These are phyloP conservation scores for Musa troglodytarum DNA, from an alignment of 176 grass and related monocot species.

Conservation along the genomic window DNA sequence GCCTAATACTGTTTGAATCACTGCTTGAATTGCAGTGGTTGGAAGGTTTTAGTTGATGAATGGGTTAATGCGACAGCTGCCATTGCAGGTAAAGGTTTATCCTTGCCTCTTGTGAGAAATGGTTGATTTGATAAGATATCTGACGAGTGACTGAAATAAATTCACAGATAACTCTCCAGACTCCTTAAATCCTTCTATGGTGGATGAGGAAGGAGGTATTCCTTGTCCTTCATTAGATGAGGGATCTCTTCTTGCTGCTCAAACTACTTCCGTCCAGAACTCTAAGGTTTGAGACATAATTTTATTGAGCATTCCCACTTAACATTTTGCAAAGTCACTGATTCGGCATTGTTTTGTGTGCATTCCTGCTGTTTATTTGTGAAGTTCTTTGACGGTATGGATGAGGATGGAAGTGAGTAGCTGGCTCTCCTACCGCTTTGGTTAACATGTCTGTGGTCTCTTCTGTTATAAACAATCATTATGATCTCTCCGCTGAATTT, in stretches of 20 bases:
- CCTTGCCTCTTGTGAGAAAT: too few relatives aligned
- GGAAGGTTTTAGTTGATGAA: constrained; percentile 88
- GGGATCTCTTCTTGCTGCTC: constrained; percentile 28
- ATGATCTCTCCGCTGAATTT: not conserved
- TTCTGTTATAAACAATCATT: not conserved
- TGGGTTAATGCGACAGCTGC: constrained; percentile 55
- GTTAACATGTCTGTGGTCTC: not conserved
- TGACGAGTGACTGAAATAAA: not conserved
- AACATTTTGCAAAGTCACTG: constrained; percentile 22
- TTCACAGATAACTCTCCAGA: constrained; percentile 48
- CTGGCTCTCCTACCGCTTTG: not conserved
- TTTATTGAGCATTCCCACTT: not conserved
- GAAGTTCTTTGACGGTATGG: constrained; percentile 50
- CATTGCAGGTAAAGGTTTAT: constrained; percentile 40
- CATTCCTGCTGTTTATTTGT: constrained; percentile 23
- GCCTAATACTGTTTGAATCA: constrained; percentile 2
- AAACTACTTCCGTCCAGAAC: constrained; percentile 41
- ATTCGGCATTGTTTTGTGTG: constrained; percentile 26
- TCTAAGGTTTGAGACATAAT: constrained; percentile 32
- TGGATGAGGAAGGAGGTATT: constrained; percentile 44
- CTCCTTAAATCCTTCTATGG: constrained; percentile 43
- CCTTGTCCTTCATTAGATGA: constrained; percentile 40
- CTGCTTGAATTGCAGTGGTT: constrained; percentile 35
- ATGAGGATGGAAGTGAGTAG: constrained; percentile 52
- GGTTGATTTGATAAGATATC: too few relatives aligned